These are phyloP conservation scores for Sphagnum fallax DNA, from an alignment of 228 moss, liverwort and hornwort species.

Conservation along the genomic window DNA sequence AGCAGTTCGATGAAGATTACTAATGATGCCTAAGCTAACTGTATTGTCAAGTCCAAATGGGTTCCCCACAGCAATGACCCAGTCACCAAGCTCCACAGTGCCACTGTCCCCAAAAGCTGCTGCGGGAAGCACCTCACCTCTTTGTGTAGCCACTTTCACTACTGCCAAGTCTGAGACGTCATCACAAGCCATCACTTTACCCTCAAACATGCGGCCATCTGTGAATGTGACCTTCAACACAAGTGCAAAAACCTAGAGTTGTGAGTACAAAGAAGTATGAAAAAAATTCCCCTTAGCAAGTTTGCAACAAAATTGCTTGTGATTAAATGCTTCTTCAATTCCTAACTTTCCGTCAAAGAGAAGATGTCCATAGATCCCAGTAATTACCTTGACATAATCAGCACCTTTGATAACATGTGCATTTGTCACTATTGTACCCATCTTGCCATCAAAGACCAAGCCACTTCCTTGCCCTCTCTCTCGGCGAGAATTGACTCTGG, in stretches of 20 bases:
- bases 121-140: slow-evolving; percentile 6
- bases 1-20: slow-evolving; percentile 12
- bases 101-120: slow-evolving; percentile 7
- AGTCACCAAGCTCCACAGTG: slow-evolving; percentile 11
- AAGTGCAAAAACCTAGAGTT: neutral
- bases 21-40: slow-evolving; percentile 11
- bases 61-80: slow-evolving; percentile 12
- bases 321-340: too few species aligned
- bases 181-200: slow-evolving; percentile 4
- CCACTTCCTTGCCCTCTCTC: slow-evolving; percentile 9
- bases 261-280: neutral
- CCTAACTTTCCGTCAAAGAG: too few species aligned
- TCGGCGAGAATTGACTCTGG: neutral
- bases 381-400: slow-evolving; percentile 6
- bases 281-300: neutral
- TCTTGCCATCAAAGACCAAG: slow-evolving; percentile 4
- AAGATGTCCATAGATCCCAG: neutral
- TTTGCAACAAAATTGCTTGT: too few species aligned
- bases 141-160: slow-evolving; percentile 4
- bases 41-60: slow-evolving; percentile 11
- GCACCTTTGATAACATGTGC: slow-evolving; percentile 10
- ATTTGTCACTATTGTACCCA: slow-evolving; percentile 5
- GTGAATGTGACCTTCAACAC: slow-evolving; percentile 9
- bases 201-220: slow-evolving; percentile 5
- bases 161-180: slow-evolving; percentile 7